These are phyloP conservation scores for Irpex sp. DNA, from an alignment of 1,284 basidiomycete species.

Conservation along the genomic window DNA sequence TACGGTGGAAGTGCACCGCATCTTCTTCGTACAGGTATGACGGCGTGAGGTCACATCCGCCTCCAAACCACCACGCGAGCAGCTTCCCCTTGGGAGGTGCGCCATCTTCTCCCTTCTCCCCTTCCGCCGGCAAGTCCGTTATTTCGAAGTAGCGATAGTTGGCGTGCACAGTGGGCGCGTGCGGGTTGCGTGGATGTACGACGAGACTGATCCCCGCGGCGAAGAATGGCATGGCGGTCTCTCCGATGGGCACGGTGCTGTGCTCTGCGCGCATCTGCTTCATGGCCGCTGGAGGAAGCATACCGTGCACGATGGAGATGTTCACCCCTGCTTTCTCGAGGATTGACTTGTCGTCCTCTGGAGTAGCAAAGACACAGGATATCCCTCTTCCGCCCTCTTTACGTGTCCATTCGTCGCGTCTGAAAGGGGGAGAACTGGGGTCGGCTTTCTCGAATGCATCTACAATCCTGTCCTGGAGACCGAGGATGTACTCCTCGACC, in stretches of 20 bases:
- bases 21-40: constrained; percentile 91
- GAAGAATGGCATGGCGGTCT: constrained; percentile 82
- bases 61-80: constrained; percentile 98
- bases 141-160: constrained; percentile 99
- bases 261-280: constrained; percentile 95
- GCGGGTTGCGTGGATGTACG: constrained; percentile 91
- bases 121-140: constrained; percentile 27
- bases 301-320: constrained; percentile 89
- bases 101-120: constrained; percentile 38
- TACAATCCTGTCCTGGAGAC: constrained; percentile 85
- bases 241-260: constrained; percentile 67
- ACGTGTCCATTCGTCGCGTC: constrained; percentile 86
- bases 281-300: constrained; percentile 84
- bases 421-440: constrained; percentile 67
- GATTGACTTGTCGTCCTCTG: constrained; percentile 42
- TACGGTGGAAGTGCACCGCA: constrained; percentile 83
- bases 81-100: constrained; percentile 35
- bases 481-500: constrained; percentile 78
- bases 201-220: constrained; percentile 91
- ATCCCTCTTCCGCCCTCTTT: constrained; percentile 83
- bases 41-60: constrained; percentile 95
- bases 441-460: constrained; percentile 79
- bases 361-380: constrained; percentile 83
- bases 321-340: constrained; percentile 98
- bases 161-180: constrained; percentile 89